These are phyloP conservation scores for Allium cepa DNA, from an alignment of 106 monocot species.

Conservation along the genomic window DNA sequence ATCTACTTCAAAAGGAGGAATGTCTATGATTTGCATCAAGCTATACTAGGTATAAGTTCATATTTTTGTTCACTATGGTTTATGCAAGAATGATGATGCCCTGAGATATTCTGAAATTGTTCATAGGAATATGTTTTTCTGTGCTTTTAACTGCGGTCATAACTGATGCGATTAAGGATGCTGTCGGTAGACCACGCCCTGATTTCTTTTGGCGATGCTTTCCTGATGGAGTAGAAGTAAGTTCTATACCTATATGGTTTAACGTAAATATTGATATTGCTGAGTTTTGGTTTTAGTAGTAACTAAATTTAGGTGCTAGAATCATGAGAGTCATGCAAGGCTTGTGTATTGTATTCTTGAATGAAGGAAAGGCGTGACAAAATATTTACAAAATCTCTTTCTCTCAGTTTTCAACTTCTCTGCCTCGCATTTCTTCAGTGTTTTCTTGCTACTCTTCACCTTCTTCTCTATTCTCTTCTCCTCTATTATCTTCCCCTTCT, in stretches of 20 bases:
- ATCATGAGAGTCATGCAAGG: too few relatives aligned
- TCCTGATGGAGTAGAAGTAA: conserved; percentile 49
- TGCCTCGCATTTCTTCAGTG: too few relatives aligned
- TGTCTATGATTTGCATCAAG: conserved; percentile 78
- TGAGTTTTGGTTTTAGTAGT: too few relatives aligned
- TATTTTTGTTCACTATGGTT: not conserved
- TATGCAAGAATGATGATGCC: not conserved
- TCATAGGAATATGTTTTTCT: conserved; percentile 48
- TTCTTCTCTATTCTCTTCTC: not conserved
- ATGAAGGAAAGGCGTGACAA: too few relatives aligned
- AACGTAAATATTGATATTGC: too few relatives aligned
- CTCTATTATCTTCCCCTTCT: not conserved
- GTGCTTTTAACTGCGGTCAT: conserved; percentile 61
- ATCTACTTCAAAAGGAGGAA: conserved; percentile 38
- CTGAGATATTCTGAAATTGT: not conserved
- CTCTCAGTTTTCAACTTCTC: too few relatives aligned
- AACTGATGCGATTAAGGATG: conserved; percentile 91
- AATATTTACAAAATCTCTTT: too few relatives aligned
- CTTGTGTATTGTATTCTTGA: too few relatives aligned
- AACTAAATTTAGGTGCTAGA: too few relatives aligned
- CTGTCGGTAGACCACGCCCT: conserved; percentile 75
- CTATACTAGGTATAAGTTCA: conserved; percentile 46
- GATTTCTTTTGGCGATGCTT: conserved; percentile 81
- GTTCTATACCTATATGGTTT: not conserved
- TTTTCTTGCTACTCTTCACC: too few relatives aligned